Evolutionary conservation across 2,329 filamentous ascomycete species (phyloP), one percentile per base, ranked within the genome.

Genomic region (Botrytis sinoallii): DNA sequence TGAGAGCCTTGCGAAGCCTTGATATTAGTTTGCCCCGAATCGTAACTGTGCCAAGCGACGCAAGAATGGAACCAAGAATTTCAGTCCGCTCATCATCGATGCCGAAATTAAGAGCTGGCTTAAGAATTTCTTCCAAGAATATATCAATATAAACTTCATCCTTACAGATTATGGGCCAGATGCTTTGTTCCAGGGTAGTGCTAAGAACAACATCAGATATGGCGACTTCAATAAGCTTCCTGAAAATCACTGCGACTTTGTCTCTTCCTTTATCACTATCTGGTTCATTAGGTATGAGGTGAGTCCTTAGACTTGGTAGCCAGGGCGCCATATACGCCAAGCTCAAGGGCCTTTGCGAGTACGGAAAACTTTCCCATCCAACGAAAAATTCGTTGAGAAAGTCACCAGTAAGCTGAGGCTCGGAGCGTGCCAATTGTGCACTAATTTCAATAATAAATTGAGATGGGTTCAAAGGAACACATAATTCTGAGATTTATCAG

Each of bases 361-460:
- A 88, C 1, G 88, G 86, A 77, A 92, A 90, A 78, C 89, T 91
- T 76, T 91, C 89, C 90, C 90, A 92, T 29, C 90, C 89, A 38
- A 91, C 89, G 74, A 92, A 92, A 79, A 92, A 92, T 78, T 92
- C 90, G n/a, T 90, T 91, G 57, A 92, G 79, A 77, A 92, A 92
- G 78, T 92, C 90, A 12, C 86, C 87, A 0, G 90, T 92, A 12
- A 92, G 84, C 77, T 91, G 90, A 35, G 90, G 89, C 78, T 92
- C 90, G 32, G 89, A 86, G 44, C 84, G 82, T 14, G 90, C 90
- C 25, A 92, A 83, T 75, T 89, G 87, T 77, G 86, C 87, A 82
- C 90, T 92, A 65, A 92, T 90, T 65, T 87, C 86, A 77, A 92
- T 83, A 60, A 92, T 89, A 79, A 92, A 91, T 38, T 86, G 85